Percentiles rank a stretch among this genome's conserved stretches.
phyloP scores from a whole-genome alignment of 2,329 filamentous ascomycete genomes.

The Celoporthe dispersa region DNA sequence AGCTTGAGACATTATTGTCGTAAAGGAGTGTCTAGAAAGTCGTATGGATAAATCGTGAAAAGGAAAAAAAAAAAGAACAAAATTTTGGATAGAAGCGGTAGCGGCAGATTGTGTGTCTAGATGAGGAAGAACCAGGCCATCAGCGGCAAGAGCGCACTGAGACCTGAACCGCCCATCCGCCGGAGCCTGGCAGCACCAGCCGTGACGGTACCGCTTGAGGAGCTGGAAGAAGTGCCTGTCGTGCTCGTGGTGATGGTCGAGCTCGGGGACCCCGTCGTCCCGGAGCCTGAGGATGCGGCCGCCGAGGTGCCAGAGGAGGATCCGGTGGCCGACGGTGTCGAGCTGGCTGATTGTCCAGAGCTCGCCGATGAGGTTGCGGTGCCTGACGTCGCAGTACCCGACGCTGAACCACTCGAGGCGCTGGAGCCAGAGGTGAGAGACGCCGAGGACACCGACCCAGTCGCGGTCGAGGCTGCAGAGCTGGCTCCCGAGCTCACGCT shows the following conservation, averaged over 20 bases:
- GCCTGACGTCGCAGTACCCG: not conserved
- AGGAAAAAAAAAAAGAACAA: not conserved
- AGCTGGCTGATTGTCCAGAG: conserved; percentile 20
- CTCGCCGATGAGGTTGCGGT: conserved; percentile 18
- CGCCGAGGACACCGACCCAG: not conserved
- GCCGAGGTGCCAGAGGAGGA: conserved; percentile 11
- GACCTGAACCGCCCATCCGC: conserved; percentile 10
- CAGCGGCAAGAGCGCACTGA: conserved; percentile 18
- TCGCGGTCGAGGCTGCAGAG: not conserved
- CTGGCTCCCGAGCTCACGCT: not conserved
- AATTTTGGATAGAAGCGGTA: too few relatives aligned
- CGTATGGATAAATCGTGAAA: not conserved
- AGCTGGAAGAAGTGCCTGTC: conserved; percentile 8
- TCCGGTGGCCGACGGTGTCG: conserved; percentile 18
- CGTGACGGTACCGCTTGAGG: conserved; percentile 4
- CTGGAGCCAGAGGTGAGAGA: not conserved
- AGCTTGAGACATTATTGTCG: conserved; percentile 17
- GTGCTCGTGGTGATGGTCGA: conserved; percentile 9
- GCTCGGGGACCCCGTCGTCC: conserved; percentile 5
- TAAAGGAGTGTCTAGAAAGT: conserved; percentile 21
- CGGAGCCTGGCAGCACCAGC: conserved; percentile 16
- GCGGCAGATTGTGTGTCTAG: not conserved
- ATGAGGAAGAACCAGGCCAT: conserved; percentile 24
- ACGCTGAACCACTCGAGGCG: not conserved
- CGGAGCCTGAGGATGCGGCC: conserved; percentile 9